Conservation (phyloP, 306 rosid genomes). For the cucumber (Cucumis sativus) region Cucumber_9930_V3 NC_026655.2:31496001-31496500, state of each 20-base stretch:
- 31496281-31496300: constrained; percentile 69
- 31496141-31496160: not conserved
- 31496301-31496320: constrained; percentile 36
- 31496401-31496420: too few species aligned
- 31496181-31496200: not conserved
- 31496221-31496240: constrained; percentile 65
- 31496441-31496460: too few species aligned
- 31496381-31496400: too few species aligned
- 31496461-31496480: too few species aligned
- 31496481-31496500: too few species aligned
- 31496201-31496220: constrained; percentile 3
- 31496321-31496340: not conserved
- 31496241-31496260: constrained; percentile 99
- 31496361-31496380: too few species aligned
- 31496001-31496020: not conserved
- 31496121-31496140: not conserved
- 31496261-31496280: constrained; percentile 85
- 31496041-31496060: not conserved
- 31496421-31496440: too few species aligned
- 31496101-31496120: not conserved
- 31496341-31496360: not conserved
- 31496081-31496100: not conserved
- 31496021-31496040: not conserved
- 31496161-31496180: not conserved
- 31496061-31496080: not conserved